Percentiles rank a stretch among this genome's conserved stretches.
These are phyloP conservation scores for Neurospora discreta DNA, from an alignment of 495 filamentous ascomycete genomes.

Conservation along the genomic window DNA sequence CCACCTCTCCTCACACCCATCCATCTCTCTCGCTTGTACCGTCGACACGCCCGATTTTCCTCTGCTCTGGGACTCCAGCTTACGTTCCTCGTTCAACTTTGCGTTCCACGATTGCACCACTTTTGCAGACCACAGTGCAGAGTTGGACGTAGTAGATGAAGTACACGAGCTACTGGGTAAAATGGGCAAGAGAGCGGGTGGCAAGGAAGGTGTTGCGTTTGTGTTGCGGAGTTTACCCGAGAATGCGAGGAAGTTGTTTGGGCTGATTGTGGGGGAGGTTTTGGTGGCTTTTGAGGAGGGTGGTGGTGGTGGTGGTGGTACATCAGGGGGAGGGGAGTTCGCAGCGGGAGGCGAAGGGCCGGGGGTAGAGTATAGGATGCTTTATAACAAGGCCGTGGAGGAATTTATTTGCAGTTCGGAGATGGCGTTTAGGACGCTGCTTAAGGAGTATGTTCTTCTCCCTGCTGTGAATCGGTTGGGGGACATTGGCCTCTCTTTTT, in stretches of 20 bases:
- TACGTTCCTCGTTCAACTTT: slow-evolving; percentile 70
- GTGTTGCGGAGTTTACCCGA: slow-evolving; percentile 83
- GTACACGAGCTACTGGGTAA: slow-evolving; percentile 79
- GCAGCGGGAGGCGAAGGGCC: slow-evolving; percentile 12
- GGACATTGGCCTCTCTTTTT: no score
- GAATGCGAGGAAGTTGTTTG: slow-evolving; percentile 80
- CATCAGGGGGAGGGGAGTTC: background rate
- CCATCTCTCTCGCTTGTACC: slow-evolving; percentile 65
- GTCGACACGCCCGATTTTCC: slow-evolving; percentile 80
- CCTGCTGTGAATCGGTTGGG: background rate
- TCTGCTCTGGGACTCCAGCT: slow-evolving; percentile 77
- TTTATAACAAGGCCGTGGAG: slow-evolving; percentile 92
- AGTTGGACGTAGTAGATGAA: slow-evolving; percentile 73
- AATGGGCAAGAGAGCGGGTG: slow-evolving; percentile 69
- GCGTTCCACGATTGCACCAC: slow-evolving; percentile 92
- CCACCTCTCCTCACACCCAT: slow-evolving; percentile 61
- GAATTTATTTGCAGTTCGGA: slow-evolving; percentile 95
- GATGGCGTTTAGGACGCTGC: slow-evolving; percentile 82
- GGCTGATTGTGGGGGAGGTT: slow-evolving; percentile 72
- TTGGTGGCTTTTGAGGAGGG: slow-evolving; percentile 55
- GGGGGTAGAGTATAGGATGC: slow-evolving; percentile 75
- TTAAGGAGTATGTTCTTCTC: slow-evolving; percentile 64
- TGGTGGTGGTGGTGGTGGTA: slow-evolving; percentile 28
- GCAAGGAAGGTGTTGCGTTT: slow-evolving; percentile 84
- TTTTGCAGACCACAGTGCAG: slow-evolving; percentile 43